A percentile compares a stretch with the other conserved stretches of the same genome.
These are phyloP conservation scores for Orobanche coerulescens DNA, from an alignment of 257 asterid genomes.

Conservation along the genomic window DNA sequence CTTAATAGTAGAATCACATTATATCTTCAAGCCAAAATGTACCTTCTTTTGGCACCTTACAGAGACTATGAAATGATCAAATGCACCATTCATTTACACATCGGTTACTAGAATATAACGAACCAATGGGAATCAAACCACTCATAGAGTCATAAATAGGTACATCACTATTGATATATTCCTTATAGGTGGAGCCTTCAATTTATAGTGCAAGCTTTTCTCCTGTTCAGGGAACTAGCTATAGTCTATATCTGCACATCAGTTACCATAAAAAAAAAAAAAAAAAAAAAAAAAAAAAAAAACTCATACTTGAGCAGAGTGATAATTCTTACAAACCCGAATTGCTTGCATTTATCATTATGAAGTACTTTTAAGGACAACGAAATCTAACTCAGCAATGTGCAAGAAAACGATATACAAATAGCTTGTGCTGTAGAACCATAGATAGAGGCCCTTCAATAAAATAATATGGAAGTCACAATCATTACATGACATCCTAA, in stretches of 20 bases:
- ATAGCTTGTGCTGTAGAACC: neutral
- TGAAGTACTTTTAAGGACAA: neutral
- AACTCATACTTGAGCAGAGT: neutral
- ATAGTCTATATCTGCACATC: too few species aligned
- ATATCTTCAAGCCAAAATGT: neutral
- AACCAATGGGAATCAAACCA: neutral
- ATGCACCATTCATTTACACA: neutral
- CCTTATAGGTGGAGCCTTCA: neutral
- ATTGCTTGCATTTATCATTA: neutral
- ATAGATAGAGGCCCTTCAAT: neutral
- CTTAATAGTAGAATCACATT: neutral
- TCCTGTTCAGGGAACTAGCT: neutral
- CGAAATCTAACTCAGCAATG: neutral
- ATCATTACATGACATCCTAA: neutral
- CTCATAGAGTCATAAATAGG: neutral
- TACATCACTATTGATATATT: neutral
- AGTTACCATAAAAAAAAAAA: too few species aligned
- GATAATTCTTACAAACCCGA: neutral
- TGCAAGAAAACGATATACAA: slow-evolving; percentile 2
- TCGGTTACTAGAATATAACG: neutral
- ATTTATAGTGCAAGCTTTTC: neutral
- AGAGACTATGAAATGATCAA: neutral
- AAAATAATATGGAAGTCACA: neutral
- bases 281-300: too few species aligned
- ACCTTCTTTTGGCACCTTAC: neutral